These are phyloP conservation scores for Petunia axillaris DNA, from an alignment of 257 asterid genomes.

Conservation along the genomic window DNA sequence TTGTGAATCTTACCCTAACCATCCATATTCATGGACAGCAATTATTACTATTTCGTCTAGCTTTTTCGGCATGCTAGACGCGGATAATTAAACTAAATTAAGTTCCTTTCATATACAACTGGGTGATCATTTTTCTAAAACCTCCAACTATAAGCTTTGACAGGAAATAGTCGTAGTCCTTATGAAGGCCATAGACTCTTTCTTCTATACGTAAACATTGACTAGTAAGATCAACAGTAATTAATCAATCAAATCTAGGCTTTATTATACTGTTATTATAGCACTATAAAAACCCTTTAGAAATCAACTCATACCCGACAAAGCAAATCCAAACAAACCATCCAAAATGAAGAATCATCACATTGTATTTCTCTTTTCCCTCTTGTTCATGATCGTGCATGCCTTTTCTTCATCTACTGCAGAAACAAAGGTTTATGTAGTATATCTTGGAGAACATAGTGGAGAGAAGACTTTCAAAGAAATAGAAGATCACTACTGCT, in stretches of 20 bases:
- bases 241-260: background rate
- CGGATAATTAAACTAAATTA: background rate
- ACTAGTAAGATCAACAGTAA: background rate
- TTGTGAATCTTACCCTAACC: too few species aligned
- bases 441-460: conserved; percentile 52
- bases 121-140: too few species aligned
- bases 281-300: conserved; percentile 2
- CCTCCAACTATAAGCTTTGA: background rate
- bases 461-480: conserved; percentile 39
- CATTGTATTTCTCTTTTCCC: background rate
- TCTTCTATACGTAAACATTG: background rate
- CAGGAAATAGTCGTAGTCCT: conserved; percentile 7
- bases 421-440: conserved; percentile 40
- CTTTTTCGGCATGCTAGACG: background rate
- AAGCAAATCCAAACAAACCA: background rate
- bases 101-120: background rate
- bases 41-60: too few species aligned
- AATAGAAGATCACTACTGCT: conserved; percentile 42
- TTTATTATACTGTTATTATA: background rate
- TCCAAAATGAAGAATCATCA: conserved; percentile 15
- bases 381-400: background rate
- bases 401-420: background rate
- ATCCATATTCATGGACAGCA: too few species aligned
- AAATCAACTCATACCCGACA: background rate
- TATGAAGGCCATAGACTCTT: background rate